Evolutionary conservation across 1,284 basidiomycete genomes (phyloP).

Genomic region (Cystobasidiaceae sp.): DNA sequence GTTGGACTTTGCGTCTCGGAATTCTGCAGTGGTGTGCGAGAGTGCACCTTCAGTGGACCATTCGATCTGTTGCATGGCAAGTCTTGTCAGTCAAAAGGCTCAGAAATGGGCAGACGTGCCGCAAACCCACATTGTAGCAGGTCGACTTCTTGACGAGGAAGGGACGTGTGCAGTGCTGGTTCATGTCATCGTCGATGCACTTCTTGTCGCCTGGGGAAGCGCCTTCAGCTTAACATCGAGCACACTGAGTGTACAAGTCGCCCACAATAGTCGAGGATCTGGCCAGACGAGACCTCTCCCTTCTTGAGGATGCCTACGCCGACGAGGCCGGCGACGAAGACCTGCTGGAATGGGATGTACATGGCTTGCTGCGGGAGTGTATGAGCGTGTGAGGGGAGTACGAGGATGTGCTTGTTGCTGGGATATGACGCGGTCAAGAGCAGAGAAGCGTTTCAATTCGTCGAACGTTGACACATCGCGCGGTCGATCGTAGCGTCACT

Average conservation of each 20-base stretch:
- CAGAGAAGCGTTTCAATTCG: neutral
- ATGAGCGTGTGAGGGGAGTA: neutral
- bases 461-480: neutral
- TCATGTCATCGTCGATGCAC: conserved; percentile 46
- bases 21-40: conserved; percentile 48
- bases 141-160: conserved; percentile 46
- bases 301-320: conserved; percentile 8
- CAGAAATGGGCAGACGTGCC: neutral
- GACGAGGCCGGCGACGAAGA: conserved; percentile 16
- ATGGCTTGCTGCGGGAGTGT: neutral
- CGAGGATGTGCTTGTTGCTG: neutral
- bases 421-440: neutral
- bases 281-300: conserved; percentile 38
- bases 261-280: conserved; percentile 45
- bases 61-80: conserved; percentile 35
- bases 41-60: conserved; percentile 48
- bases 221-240: neutral
- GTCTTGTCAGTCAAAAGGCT: neutral
- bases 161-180: conserved; percentile 47
- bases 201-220: conserved; percentile 38
- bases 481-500: too few species aligned
- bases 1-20: conserved; percentile 46
- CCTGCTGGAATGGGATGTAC: conserved; percentile 27
- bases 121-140: conserved; percentile 43
- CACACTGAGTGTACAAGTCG: neutral